Base-by-base conservation (phyloP, 2,329 filamentous ascomycete species). In the Aspergillus vadensis region DNA sequence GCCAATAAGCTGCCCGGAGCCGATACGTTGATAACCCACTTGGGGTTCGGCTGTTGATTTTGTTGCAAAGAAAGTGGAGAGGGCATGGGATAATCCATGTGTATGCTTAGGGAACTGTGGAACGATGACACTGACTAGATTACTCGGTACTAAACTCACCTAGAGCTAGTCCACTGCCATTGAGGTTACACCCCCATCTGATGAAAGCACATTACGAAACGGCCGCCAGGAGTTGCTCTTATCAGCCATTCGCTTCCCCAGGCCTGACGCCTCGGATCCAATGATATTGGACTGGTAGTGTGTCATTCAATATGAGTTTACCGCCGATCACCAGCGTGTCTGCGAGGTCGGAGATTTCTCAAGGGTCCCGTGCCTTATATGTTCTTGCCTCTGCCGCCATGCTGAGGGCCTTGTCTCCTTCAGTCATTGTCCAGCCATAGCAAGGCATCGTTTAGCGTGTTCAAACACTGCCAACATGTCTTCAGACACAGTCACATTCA, bases 401-500 rank as follows among this genome's bases (percentile, higher is more conserved):
- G 23, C 47, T 17, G 12, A 25, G 4, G 17, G 4, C 6, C 3
- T 49, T 49, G 47, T 47, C 39, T 54, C 50, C 5, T n/a, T 10
- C 39, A 17, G 32, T 30, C 15, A 6, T 32, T n/a, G 17, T 32
- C 32, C 47, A 30, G n/a, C 47, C 47, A 50, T 27, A 27, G 15
- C 25, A 17, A 32, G 21, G 21, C 19, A 25, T 44, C 39, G 47
- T 57, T 44, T 32, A 12, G 32, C 32, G 32, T 36, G 32, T 36
- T 14, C 32, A 21, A 21, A 49, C 30, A 14, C 57, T 19, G 23
- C 39, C 15, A 50, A 27, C 43, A 72, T 72, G 69, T 63, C 69
- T 43, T 57, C 66, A 25, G 69, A 69, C 19, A 63, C 60, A 23
- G 64, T 68, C 54, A 65, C 65, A 10, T 76, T 76, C 50, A 64